Percentiles rank a stretch among this genome's conserved stretches.
phyloP scores from a whole-genome alignment of 1,284 basidiomycete species.

The Leccinum laetum region DNA sequence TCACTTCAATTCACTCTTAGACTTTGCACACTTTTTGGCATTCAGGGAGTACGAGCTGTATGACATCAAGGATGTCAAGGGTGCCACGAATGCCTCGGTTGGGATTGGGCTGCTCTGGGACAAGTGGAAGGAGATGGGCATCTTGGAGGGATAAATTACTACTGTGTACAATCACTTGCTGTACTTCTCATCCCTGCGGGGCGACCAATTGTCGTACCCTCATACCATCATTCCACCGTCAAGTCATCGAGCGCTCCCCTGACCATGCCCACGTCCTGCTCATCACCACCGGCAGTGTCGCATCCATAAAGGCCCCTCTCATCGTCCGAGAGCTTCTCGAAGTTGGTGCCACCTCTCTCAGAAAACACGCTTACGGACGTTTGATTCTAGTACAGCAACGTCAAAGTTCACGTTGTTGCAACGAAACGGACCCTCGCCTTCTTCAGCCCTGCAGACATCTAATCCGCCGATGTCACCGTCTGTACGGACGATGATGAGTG shows the following conservation, averaged over 20 bases:
- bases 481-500: neutral
- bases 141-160: no score
- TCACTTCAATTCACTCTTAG: no score
- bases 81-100: no score
- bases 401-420: slow-evolving; percentile 84
- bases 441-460: slow-evolving; percentile 47
- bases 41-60: no score
- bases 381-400: slow-evolving; percentile 56
- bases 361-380: neutral
- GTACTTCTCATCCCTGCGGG: no score
- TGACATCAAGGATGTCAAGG: no score
- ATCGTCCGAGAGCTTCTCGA: slow-evolving; percentile 78
- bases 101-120: no score
- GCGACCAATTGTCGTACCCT: no score
- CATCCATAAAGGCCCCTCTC: slow-evolving; percentile 43
- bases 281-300: slow-evolving; percentile 91
- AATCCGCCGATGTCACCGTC: neutral
- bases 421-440: slow-evolving; percentile 82
- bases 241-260: slow-evolving; percentile 23
- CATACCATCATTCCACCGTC: no score
- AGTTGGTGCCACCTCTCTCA: slow-evolving; percentile 44
- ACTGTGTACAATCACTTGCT: no score
- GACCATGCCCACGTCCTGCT: slow-evolving; percentile 68
- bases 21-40: no score
- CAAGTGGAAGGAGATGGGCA: no score